Evolutionary conservation across 768 basidiomycete genomes (phyloP), one percentile per base, ranked within the genome.

Genomic region (Atractiella rhizophila): DNA sequence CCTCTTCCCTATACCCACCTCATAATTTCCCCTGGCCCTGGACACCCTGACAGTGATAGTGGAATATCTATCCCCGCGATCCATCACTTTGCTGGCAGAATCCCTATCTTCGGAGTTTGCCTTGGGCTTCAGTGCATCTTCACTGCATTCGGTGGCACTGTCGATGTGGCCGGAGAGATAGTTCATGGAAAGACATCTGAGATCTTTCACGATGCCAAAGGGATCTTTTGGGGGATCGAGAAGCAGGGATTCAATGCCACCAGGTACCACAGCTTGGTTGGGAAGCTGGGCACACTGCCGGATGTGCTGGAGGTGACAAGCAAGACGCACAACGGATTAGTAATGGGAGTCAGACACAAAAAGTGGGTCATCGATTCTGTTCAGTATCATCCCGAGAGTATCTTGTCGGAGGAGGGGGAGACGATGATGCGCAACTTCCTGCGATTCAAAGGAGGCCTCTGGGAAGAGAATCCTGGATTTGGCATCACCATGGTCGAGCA

Each of bases 91-190:
- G 63, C 75, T 2, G 91, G 91, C 21, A 88, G 81, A 59, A 69
- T 98, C 13, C 91, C 91, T 24, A 64, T 98, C 4, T 64, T 98
- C 5, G 91, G 91, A 18, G 86, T 98, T 9, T 98, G 91, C 61
- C 96, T 98, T 91, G 91, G 91, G 23, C 63, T 98, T 40, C 81
- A 98, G 60, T 91, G 86, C 57, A 62, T 94, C 23, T 86, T 91
- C 13, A 83, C 94, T 56, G 66, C 76, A 7, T 74, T 79, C 49
- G 86, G 86, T 1, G 91, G 91, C 16, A 66, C 74, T 34, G 88
- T 94, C 56, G 68, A 83, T 20, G 85, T 78, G 57, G 91, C 91
- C 12, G 91, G 91, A 18, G 91, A 98, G 60, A 94, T 96, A 58
- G 82, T 86, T 65, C 91, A 98, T 57, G 91, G 91, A 37, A 98